Percentiles rank a stretch among this genome's conserved stretches.
Conservation (phyloP, 345 rosid genomes). For the Arabidopsis suecica region DNA sequence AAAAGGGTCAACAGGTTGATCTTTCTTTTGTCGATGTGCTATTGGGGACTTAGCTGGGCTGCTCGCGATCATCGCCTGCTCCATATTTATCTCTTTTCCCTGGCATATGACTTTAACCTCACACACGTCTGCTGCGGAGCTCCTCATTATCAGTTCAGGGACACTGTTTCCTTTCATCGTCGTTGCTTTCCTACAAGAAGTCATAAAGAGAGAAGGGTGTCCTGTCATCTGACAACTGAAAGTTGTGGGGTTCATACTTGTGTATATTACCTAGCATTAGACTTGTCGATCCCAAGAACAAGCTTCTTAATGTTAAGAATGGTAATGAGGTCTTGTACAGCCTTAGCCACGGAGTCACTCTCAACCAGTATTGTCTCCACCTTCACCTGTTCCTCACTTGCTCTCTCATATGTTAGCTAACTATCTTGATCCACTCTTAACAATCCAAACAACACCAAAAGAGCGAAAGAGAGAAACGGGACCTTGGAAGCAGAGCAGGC, state of each 20-base stretch:
- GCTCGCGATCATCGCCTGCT: constrained; percentile 20
- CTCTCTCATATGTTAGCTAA: constrained; percentile 14
- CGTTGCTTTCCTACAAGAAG: constrained; percentile 54
- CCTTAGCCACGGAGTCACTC: constrained; percentile 73
- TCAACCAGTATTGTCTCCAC: constrained; percentile 77
- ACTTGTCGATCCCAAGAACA: constrained; percentile 72
- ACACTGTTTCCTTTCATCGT: constrained; percentile 56
- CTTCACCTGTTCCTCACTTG: constrained; percentile 54
- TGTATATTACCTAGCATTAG: constrained; percentile 58
- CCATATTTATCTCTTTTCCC: constrained; percentile 61
- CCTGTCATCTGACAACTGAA: constrained; percentile 23
- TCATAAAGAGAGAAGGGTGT: constrained; percentile 10
- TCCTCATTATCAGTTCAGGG: constrained; percentile 57
- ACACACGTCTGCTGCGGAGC: constrained; percentile 55
- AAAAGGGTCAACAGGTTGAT: constrained; percentile 42
- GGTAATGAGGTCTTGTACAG: constrained; percentile 71
- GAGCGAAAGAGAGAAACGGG: constrained; percentile 24
- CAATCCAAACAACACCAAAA: constrained; percentile 13
- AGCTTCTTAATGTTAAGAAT: constrained; percentile 75
- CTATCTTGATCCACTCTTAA: constrained; percentile 21
- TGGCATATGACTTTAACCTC: constrained; percentile 66
- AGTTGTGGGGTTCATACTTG: neutral
- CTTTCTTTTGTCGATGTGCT: constrained; percentile 35
- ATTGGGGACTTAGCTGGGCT: constrained; percentile 33
- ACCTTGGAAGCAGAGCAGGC: constrained; percentile 65